Evolutionary conservation across 176 grass and related monocot species (phyloP), one percentile per base, ranked within the genome.

Genomic region (Otatea glauca): DNA sequence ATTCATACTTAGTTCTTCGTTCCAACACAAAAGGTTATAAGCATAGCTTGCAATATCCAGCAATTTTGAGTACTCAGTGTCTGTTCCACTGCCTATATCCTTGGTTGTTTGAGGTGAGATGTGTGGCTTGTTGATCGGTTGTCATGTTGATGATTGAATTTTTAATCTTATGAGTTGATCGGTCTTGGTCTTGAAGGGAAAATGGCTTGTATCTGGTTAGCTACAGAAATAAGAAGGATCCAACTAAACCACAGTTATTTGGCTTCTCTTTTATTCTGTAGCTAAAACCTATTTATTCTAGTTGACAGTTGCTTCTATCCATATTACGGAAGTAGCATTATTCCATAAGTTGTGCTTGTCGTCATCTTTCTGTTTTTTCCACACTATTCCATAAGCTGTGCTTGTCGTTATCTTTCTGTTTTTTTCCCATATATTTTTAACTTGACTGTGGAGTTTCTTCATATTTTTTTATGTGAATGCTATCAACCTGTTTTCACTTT

Each of bases 401-500:
- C 66, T 42, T 72, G 3, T 15, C 11, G 37, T 50, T 32, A 27
- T 79, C 35, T 27, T 64, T 65, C n/a, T n/a, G 21, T 18, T 79
- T 11, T 69, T 58, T 7, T 9, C 8, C 7, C 20, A 17, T 32
- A 50, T 21, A 37, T 27, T 42, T 29, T 69, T 23, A 50, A 38
- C 44, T 61, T 75, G n/a, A 74, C 0, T 7, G 15, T 76, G 35
- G 55, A 37, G 0, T 37, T 37, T 79, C 12, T 69, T 7, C 17
- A 48, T 34, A 32, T 61, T 48, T 74, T 24, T 49, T 37, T 65
- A 59, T 21, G 1, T 16, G 7, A 70, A 80, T 70, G 35, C 4
- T 45, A 21, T 65, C 34, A 5, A 15, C 32, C 16, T 78, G 20
- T 66, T 82, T 86, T 59, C 59, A 51, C 29, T 78, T 72, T 81